Evolutionary conservation across 371 early-diverging fungal genomes (phyloP).

Genomic region (Actinomortierella wolfii): DNA sequence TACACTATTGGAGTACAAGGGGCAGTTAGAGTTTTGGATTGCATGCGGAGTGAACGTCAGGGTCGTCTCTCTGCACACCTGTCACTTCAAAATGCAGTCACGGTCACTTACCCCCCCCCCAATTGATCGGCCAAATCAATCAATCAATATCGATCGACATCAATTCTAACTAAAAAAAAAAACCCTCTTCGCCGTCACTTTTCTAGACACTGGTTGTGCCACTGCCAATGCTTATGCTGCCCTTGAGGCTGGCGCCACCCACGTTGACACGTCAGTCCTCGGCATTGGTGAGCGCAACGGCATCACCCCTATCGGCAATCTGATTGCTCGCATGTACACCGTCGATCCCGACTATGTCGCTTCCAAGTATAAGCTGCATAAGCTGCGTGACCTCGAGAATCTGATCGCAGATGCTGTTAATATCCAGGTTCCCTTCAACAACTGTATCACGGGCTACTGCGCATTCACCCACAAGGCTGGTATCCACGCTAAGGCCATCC

Average conservation of each 20-base stretch:
- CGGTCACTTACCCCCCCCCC: no score
- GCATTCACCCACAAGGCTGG: conserved; percentile 99
- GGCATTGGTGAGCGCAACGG: conserved; percentile 99
- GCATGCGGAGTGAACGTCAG: no score
- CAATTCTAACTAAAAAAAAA: no score
- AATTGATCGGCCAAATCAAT: no score
- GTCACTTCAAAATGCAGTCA: no score
- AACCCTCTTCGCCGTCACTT: neutral
- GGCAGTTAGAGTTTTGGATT: no score
- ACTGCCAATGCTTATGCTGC: conserved; percentile 97
- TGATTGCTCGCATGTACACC: conserved; percentile 93
- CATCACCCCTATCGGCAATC: conserved; percentile 93
- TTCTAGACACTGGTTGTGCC: conserved; percentile 93
- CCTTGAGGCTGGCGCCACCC: conserved; percentile 96
- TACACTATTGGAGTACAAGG: no score
- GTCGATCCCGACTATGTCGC: conserved; percentile 88
- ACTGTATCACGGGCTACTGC: conserved; percentile 97
- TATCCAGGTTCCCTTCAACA: conserved; percentile 96
- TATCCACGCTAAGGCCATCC: conserved; percentile 97
- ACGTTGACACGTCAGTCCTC: conserved; percentile 96
- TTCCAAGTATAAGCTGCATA: conserved; percentile 88
- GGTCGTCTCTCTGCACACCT: no score
- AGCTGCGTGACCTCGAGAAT: conserved; percentile 93
- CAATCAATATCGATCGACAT: no score
- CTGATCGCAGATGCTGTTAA: conserved; percentile 94